phyloP scores from a whole-genome alignment of 1,284 basidiomycete species.

The Microbotryum scabiosae region DNA sequence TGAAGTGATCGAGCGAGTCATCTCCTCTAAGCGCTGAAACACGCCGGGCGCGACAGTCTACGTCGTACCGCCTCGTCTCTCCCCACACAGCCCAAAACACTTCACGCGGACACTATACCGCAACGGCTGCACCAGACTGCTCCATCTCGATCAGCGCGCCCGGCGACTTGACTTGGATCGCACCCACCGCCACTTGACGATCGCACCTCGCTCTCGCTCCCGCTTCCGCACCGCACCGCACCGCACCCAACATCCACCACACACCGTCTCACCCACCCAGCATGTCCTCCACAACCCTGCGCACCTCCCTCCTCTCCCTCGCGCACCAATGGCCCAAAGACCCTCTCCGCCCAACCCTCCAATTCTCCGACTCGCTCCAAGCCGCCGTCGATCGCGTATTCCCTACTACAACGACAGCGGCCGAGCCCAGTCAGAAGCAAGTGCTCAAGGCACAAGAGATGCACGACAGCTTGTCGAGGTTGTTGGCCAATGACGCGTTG shows the following conservation, averaged over 20 bases:
- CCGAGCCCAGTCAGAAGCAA: slow-evolving; percentile 6
- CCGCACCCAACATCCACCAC: not conserved
- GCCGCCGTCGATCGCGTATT: slow-evolving; percentile 19
- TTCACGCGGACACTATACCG: no score
- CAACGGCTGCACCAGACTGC: no score
- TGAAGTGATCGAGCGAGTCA: no score
- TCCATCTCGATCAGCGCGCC: no score
- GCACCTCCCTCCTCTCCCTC: slow-evolving; percentile 7
- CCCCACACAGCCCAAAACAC: no score
- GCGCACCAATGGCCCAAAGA: slow-evolving; percentile 17
- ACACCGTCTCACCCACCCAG: not conserved
- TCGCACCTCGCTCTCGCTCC: no score
- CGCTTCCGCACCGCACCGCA: no score
- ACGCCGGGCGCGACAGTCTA: no score
- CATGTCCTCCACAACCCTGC: slow-evolving; percentile 1
- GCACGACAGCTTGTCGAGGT: slow-evolving; percentile 1
- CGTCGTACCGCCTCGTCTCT: no score
- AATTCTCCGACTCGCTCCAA: slow-evolving; percentile 17
- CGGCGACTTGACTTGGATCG: no score
- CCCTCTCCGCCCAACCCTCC: slow-evolving; percentile 14
- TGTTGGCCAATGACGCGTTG: slow-evolving; percentile 12
- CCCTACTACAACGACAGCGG: not conserved
- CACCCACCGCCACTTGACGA: no score
- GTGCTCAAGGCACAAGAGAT: slow-evolving; percentile 13
- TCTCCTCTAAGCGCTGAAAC: no score